Base-by-base conservation (phyloP, 768 basidiomycete genomes). In the Serendipita vermifera region DNA sequence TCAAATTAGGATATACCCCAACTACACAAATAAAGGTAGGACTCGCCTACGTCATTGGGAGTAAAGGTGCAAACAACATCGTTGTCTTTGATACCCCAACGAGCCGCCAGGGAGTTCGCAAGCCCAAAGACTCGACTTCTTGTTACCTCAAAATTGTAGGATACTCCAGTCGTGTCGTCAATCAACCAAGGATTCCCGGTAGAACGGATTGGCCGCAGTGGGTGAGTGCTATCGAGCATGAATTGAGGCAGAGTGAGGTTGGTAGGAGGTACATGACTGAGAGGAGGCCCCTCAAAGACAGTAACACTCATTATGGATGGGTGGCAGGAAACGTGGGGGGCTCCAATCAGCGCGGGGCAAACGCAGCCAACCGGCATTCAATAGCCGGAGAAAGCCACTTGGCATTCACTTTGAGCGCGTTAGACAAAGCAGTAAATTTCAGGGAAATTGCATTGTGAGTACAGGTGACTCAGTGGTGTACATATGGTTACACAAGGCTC, bases 191-290 rank as follows among this genome's bases (percentile, higher is more conserved):
- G 46, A 29, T 51, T 51, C 9, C n/a, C 29, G 46, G 46, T 51
- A 29, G 29, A 22, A 5, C 62, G 58, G 9, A 57, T 24, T 26
- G 63, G 61, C 22, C 60, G 57, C 11, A 62, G 54, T 24, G 61
- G 62, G 36, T 63, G 62, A 15, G 59, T 31, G 27, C 15, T 15
- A 38, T 63, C 62, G 24, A 62, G 62, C 38, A 63, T 62, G 57
- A 63, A 63, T 55, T 63, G 62, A 27, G 62, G 60, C 31, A 63
- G 32, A 2, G 59, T 63, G 17, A 63, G 51, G 56, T 63, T 51
- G 1, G 46, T 51, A 5, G 46, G 46, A 20, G 46, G 46, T 9
- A 31, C 27, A 26, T 51, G 24, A n/a, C 32, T 31, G 9, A 51
- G 17, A 9, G 24, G 15, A 15, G 46, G 46, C 26, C 15, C 46